Percentiles rank a stretch among this genome's conserved stretches.
These are phyloP conservation scores for Chlorella vulgaris DNA, from an alignment of 139 green algal genomes.

Conservation along the genomic window DNA sequence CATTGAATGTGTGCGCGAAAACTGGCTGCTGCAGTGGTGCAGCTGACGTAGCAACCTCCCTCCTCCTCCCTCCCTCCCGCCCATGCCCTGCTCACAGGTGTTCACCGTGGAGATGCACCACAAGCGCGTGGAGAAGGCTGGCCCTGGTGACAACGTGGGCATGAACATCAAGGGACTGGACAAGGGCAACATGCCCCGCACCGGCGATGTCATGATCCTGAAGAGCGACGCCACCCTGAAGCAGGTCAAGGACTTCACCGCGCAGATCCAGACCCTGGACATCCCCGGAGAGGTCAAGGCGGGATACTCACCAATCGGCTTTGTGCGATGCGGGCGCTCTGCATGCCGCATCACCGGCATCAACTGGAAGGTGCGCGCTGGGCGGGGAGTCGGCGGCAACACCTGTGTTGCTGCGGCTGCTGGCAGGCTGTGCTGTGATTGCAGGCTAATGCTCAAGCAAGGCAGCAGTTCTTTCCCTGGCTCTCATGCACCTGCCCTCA, in stretches of 20 bases:
- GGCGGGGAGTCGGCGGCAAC: too few species aligned
- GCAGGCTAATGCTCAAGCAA: too few species aligned
- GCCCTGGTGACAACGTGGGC: constrained; percentile 98
- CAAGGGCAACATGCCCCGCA: constrained; percentile 93
- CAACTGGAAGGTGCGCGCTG: constrained; percentile 94
- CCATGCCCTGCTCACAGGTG: constrained; percentile 45
- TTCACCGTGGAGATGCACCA: constrained; percentile 99
- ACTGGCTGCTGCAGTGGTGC: too few species aligned
- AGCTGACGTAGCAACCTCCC: too few species aligned
- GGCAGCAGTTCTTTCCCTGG: too few species aligned
- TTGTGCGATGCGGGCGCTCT: constrained; percentile 88
- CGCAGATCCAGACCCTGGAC: constrained; percentile 93
- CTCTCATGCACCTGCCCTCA: too few species aligned
- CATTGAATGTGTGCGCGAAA: too few species aligned
- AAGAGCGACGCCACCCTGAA: constrained; percentile 88
- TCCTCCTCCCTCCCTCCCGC: background rate
- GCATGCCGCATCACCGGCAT: constrained; percentile 84
- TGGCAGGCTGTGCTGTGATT: too few species aligned
- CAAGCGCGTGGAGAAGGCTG: constrained; percentile 92
- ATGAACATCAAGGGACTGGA: constrained; percentile 99
- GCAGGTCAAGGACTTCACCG: constrained; percentile 81
- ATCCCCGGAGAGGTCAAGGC: constrained; percentile 92
- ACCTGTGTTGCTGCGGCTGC: too few species aligned
- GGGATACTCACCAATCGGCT: constrained; percentile 92
- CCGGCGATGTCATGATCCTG: constrained; percentile 92